These are phyloP conservation scores for Houttuynia cordata DNA, from an alignment of 164 flowering plant species.

Conservation along the genomic window DNA sequence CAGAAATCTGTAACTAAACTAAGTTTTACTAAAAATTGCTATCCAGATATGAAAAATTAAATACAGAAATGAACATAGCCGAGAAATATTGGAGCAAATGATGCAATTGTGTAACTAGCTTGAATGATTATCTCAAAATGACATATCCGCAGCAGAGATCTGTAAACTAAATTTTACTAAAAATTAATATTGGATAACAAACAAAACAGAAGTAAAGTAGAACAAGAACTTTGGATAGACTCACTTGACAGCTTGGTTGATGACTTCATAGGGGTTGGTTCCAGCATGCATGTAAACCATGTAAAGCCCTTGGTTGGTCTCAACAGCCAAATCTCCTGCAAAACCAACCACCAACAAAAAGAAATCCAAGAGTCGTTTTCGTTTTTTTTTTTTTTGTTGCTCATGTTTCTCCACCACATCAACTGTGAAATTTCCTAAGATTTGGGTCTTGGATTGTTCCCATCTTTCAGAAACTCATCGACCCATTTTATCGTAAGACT, in stretches of 20 bases:
- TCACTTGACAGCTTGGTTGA: slow-evolving; percentile 83
- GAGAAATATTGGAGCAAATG: background rate
- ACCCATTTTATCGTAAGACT: background rate
- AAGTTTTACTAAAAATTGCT: no score
- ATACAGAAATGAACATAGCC: background rate
- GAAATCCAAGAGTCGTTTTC: slow-evolving; percentile 13
- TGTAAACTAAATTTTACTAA: no score
- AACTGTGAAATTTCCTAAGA: background rate
- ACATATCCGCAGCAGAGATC: background rate
- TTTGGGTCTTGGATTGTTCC: background rate
- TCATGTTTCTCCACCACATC: background rate
- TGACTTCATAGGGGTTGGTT: slow-evolving; percentile 81
- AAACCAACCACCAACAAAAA: slow-evolving; percentile 21
- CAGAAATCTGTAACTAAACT: background rate
- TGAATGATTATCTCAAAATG: no score
- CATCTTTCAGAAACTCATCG: background rate
- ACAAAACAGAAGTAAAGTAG: background rate
- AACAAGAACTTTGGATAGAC: background rate
- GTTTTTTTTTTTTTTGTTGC: slow-evolving; percentile 16
- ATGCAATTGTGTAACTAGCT: no score
- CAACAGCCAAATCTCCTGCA: slow-evolving; percentile 75
- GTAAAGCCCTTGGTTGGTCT: slow-evolving; percentile 59
- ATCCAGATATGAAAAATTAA: no score
- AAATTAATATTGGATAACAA: background rate
- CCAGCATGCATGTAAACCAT: slow-evolving; percentile 90